phyloP scores from a whole-genome alignment of 73 alveolate genomes.

The Stentor roeselii region DNA sequence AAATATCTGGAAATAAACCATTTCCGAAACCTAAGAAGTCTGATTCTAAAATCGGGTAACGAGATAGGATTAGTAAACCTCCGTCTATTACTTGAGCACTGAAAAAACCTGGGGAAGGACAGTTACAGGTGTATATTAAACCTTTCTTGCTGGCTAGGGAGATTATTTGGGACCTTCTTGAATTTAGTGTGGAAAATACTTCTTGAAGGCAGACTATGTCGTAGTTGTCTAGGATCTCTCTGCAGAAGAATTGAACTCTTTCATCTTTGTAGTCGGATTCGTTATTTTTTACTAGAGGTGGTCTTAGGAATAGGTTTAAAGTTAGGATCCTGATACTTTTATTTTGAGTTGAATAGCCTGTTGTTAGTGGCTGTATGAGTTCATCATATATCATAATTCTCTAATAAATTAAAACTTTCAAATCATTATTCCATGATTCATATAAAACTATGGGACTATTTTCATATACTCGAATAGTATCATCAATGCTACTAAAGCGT shows the following conservation, averaged over 20 bases:
- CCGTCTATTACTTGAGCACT: slow-evolving; percentile 81
- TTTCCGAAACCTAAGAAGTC: slow-evolving; percentile 64
- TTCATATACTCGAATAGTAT: too few species aligned
- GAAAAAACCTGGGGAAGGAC: slow-evolving; percentile 84
- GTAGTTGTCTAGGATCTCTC: slow-evolving; percentile 47
- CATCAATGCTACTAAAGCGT: too few species aligned
- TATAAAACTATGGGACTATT: too few species aligned
- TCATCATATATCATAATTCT: too few species aligned
- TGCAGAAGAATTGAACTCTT: slow-evolving; percentile 57
- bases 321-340: slow-evolving; percentile 61
- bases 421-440: too few species aligned
- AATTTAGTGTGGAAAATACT: slow-evolving; percentile 75
- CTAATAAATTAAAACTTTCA: too few species aligned
- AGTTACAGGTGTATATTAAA: slow-evolving; percentile 55
- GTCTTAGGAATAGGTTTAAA: slow-evolving; percentile 84
- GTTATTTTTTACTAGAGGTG: slow-evolving; percentile 84
- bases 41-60: slow-evolving; percentile 73
- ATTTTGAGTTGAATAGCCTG: too few species aligned
- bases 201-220: slow-evolving; percentile 90
- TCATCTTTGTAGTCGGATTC: slow-evolving; percentile 78
- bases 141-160: slow-evolving; percentile 75
- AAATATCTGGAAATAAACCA: slow-evolving; percentile 75
- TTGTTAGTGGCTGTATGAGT: too few species aligned
- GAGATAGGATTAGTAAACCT: slow-evolving; percentile 81
- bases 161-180: slow-evolving; percentile 69